Percentiles rank a stretch among this genome's conserved stretches.
Conservation (phyloP, 2,329 filamentous ascomycete species). For the Paramyrothecium sp. region DNA sequence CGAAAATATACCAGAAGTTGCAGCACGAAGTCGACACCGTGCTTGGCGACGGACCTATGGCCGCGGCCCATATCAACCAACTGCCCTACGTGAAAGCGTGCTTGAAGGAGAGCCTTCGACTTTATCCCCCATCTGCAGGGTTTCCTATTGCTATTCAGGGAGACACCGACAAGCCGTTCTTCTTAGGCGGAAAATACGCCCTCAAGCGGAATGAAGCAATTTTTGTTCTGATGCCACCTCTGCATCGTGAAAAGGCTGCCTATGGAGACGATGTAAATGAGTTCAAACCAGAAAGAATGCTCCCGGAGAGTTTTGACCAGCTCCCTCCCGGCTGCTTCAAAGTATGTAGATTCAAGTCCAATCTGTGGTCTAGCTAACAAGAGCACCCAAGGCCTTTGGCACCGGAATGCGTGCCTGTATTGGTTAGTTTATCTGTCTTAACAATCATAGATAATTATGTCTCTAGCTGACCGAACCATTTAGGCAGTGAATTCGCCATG, state of each 20-base stretch:
- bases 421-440: neutral
- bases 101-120: slow-evolving; percentile 42
- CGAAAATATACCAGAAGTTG: slow-evolving; percentile 50
- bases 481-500: neutral
- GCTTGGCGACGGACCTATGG: slow-evolving; percentile 52
- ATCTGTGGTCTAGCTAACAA: neutral
- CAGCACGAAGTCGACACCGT: slow-evolving; percentile 62
- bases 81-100: slow-evolving; percentile 62
- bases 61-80: slow-evolving; percentile 55
- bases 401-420: neutral
- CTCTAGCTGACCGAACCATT: too few relatives aligned
- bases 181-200: slow-evolving; percentile 18
- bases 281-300: slow-evolving; percentile 39
- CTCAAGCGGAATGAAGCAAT: too few relatives aligned
- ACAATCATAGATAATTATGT: too few relatives aligned
- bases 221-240: slow-evolving; percentile 11
- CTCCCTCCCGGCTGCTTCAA: neutral
- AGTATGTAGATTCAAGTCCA: neutral
- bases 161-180: slow-evolving; percentile 5
- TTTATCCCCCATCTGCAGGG: slow-evolving; percentile 25
- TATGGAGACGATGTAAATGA: slow-evolving; percentile 31
- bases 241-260: slow-evolving; percentile 29
- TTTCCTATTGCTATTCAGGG: too few relatives aligned
- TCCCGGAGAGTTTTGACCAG: neutral
- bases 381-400: neutral